Base-by-base conservation (phyloP, 2,329 filamentous ascomycete species). In the Coniochaeta sp. region DNA sequence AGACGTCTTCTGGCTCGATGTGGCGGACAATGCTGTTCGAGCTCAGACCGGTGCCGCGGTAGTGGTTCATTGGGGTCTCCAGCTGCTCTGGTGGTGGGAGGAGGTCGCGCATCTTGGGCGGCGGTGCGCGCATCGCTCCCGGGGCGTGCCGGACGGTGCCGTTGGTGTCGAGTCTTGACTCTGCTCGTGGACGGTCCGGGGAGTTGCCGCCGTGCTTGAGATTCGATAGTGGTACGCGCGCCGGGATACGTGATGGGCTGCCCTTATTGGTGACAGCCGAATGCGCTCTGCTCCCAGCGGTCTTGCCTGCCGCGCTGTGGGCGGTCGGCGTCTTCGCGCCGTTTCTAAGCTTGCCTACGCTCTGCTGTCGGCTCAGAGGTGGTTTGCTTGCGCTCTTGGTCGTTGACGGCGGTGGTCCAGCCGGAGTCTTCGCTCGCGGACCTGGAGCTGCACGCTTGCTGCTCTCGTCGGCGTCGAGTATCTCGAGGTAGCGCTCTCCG, bases 101-200 rank as follows among this genome's bases (percentile, higher is more conserved):
- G 58, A 97, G 80, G 47, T 96, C 91, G 65, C 93, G 87, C 92
- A 98, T 97, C 73, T 92, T 95, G 57, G 93, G 93, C 14, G 93
- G 93, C 38, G 91, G 91, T 1, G 88, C 88, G 63, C 86, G 81
- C 69, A 81, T 73, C 52, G 77, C 72, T 0, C 83, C 84, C 58
- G 84, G 82, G 28, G 81, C 83, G 26, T 78, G 76, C 17, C 83
- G 80, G 60, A 84, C 71, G 58, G 79, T 76, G 75, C 70, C 9
- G 73, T 77, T 63, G 54, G 7, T 36, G 75, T 76, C 50, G 69
- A 73, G 63, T 74, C 76, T 58, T 74, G 75, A 64, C 75, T 78
- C 77, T 40, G 72, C 74, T 11, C 81, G 79, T 17, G 76, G 71
- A 50, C 92, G 88, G 68, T 96, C 91, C 6, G 91, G 90, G 9